phyloP scores from a whole-genome alignment of 169 alveolate genomes.

The Cryptosporidium baileyi region DNA sequence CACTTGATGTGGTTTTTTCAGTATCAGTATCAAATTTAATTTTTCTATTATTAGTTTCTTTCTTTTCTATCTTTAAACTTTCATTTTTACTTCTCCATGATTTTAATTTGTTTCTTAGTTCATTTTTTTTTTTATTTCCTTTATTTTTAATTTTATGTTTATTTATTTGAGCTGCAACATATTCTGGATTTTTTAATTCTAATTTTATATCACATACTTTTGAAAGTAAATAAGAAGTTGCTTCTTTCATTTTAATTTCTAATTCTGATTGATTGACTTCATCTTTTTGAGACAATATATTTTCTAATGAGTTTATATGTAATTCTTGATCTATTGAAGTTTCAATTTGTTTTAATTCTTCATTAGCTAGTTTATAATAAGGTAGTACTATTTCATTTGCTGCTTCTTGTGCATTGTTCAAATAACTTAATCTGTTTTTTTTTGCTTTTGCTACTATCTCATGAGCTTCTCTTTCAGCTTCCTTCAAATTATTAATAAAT shows the following conservation, averaged over 20 bases:
- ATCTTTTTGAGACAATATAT: background rate
- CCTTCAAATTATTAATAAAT: background rate
- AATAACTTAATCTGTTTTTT: slow-evolving; percentile 1
- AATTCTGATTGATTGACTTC: background rate
- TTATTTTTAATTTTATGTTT: slow-evolving; percentile 6
- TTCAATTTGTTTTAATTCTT: slow-evolving; percentile 50
- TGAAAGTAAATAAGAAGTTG: background rate
- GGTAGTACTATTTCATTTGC: slow-evolving; percentile 61
- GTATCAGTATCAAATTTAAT: background rate
- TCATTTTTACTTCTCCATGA: background rate
- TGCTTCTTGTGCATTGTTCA: slow-evolving; percentile 15
- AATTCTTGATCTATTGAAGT: slow-evolving; percentile 17
- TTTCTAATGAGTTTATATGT: slow-evolving; percentile 42
- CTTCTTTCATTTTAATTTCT: background rate
- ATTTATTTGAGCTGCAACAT: background rate
- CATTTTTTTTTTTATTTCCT: background rate
- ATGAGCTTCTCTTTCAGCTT: slow-evolving; percentile 25
- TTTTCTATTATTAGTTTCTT: background rate
- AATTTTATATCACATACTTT: slow-evolving; percentile 11
- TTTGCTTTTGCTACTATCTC: slow-evolving; percentile 32
- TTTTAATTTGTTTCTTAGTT: background rate
- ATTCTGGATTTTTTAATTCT: slow-evolving; percentile 22
- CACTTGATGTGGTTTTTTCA: slow-evolving; percentile 15
- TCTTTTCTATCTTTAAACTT: background rate
- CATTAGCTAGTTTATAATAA: slow-evolving; percentile 42